Evolutionary conservation across 75 land plant genomes (phyloP).

Genomic region (Cunninghamia lanceolata): DNA sequence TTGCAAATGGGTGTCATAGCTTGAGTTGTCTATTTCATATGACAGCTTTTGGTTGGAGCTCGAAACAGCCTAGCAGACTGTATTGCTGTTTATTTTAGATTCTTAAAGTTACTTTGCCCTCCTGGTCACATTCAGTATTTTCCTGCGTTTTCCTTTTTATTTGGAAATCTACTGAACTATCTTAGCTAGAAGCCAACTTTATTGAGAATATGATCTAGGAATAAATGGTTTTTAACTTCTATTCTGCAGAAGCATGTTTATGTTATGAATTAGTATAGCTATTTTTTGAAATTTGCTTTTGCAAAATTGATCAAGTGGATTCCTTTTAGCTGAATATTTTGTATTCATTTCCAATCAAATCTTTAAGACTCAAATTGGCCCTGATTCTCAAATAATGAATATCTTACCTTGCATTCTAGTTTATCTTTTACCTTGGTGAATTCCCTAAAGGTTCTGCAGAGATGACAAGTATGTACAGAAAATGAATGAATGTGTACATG

Average conservation of each 20-base stretch:
- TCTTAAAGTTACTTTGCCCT: neutral
- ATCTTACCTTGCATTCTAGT: neutral
- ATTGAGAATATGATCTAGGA: neutral
- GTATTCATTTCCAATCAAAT: neutral
- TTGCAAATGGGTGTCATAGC: neutral
- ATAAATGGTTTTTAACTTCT: neutral
- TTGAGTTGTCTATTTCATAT: neutral
- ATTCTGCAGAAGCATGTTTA: neutral
- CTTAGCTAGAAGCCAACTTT: neutral
- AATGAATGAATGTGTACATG: neutral
- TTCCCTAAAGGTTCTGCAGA: neutral
- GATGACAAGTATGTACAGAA: neutral
- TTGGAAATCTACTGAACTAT: neutral
- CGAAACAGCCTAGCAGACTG: neutral
- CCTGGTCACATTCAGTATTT: neutral
- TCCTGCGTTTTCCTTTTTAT: neutral
- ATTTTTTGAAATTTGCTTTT: neutral
- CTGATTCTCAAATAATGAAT: neutral
- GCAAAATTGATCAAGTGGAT: neutral
- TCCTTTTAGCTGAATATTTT: neutral
- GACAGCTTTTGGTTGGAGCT: neutral
- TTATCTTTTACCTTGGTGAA: neutral
- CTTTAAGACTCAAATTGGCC: neutral
- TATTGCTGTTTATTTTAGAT: neutral
- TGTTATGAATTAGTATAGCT: neutral